phyloP scores from a whole-genome alignment of 768 basidiomycete genomes.

The Coprinellus micaceus region DNA sequence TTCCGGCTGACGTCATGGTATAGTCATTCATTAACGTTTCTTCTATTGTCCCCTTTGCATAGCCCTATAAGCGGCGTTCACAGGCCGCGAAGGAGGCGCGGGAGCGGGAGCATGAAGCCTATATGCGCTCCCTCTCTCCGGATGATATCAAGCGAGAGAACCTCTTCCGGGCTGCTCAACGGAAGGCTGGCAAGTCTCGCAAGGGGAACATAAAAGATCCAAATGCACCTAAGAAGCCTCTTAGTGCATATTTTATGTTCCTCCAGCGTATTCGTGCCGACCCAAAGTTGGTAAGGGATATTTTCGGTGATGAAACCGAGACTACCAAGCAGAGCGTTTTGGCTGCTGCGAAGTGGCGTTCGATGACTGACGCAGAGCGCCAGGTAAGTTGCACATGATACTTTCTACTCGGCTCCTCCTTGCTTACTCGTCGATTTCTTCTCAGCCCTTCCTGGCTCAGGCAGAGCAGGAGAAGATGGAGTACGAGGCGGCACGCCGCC shows the following conservation, averaged over 20 bases:
- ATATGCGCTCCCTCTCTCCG: slow-evolving; percentile 86
- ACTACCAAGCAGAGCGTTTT: slow-evolving; percentile 93
- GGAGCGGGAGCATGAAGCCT: slow-evolving; percentile 76
- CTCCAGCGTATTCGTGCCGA: slow-evolving; percentile 85
- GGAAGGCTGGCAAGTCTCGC: slow-evolving; percentile 88
- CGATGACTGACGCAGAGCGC: slow-evolving; percentile 89
- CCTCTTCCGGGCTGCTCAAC: slow-evolving; percentile 83
- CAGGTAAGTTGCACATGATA: slow-evolving; percentile 51
- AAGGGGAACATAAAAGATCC: slow-evolving; percentile 96
- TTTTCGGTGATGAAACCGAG: slow-evolving; percentile 89
- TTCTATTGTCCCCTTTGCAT: slow-evolving; percentile 21
- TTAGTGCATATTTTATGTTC: slow-evolving; percentile 94
- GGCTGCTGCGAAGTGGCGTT: slow-evolving; percentile 90
- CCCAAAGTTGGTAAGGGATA: slow-evolving; percentile 64
- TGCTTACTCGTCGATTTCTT: slow-evolving; percentile 14
- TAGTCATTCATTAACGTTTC: slow-evolving; percentile 18
- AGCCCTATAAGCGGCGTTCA: slow-evolving; percentile 86
- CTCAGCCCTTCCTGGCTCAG: slow-evolving; percentile 85
- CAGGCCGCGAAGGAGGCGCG: slow-evolving; percentile 81
- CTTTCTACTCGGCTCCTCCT: slow-evolving; percentile 10
- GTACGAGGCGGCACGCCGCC: slow-evolving; percentile 78
- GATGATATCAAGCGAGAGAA: slow-evolving; percentile 96
- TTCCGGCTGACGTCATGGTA: slow-evolving; percentile 32
- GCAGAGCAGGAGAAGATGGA: slow-evolving; percentile 95
- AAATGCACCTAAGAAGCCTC: slow-evolving; percentile 93